These are phyloP conservation scores for Aspergillus ochraceus DNA, from an alignment of 2,329 filamentous ascomycete species.

Conservation along the genomic window DNA sequence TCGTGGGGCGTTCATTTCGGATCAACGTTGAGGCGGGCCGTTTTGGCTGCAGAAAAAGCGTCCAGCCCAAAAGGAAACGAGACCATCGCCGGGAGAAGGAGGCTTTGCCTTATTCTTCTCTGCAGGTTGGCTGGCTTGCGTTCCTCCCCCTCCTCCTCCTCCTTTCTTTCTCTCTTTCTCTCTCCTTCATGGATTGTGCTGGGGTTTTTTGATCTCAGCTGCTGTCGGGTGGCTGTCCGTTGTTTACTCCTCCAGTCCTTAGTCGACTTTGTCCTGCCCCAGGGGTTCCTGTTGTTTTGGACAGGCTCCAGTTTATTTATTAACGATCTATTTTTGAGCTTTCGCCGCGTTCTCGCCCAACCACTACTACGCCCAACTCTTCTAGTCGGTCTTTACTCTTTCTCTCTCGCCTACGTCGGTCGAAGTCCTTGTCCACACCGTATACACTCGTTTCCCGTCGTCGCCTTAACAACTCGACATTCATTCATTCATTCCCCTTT, in stretches of 20 bases:
- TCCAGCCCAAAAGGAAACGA: background rate
- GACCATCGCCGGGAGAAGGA: background rate
- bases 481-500: conserved; percentile 20
- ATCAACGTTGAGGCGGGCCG: conserved; percentile 26
- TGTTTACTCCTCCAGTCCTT: conserved; percentile 9
- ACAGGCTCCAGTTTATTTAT: conserved; percentile 8
- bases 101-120: background rate
- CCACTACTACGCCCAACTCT: conserved; percentile 2
- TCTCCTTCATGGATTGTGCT: conserved; percentile 17
- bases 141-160: background rate
- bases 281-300: conserved; percentile 11
- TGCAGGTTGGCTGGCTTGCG: background rate
- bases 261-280: conserved; percentile 15
- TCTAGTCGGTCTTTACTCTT: conserved; percentile 4
- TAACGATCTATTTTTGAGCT: background rate
- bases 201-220: conserved; percentile 12
- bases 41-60: background rate
- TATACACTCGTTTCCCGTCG: background rate
- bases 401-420: background rate
- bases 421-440: background rate
- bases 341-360: conserved; percentile 2
- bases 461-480: background rate
- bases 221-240: conserved; percentile 17
- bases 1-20: conserved; percentile 22
- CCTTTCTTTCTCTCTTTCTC: background rate